Evolutionary conservation across 2,329 filamentous ascomycete genomes (phyloP), one percentile per base, ranked within the genome.

Genomic region (Colletotrichum orchidophilum): DNA sequence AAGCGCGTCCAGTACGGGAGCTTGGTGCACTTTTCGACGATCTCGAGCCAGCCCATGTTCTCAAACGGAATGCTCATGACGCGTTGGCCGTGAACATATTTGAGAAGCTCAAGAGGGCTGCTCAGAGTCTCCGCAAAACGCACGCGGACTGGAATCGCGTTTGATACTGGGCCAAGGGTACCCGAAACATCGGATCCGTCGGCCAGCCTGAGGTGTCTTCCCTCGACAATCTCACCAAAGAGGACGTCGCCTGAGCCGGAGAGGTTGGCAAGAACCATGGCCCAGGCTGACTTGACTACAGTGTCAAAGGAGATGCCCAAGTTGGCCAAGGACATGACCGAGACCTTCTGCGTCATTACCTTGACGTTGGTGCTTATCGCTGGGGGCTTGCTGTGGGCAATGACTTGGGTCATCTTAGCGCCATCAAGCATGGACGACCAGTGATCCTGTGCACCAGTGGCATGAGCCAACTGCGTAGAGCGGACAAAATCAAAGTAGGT

Each of bases 261-360:
- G 11, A 89, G 77, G 27, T 83, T 86, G 0, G 87, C 85, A 7
- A 91, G 82, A 0, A 87, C 83, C 70, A 87, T 83, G 1, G 87
- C 85, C 88, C 89, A 91, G 0, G 88, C 88, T 0, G 87, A 84
- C 76, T 89, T 89, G 39, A 90, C 80, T 3, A 90, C 82, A 0
- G 86, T 85, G 69, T 87, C 85, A 46, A 87, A 86, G 0, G 82
- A 81, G 69, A 88, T 82, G 9, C 83, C 84, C 3, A 86, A 78
- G 42, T 82, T 83, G 8, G 81, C 75, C 4, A 86, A 76, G 11
- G 83, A 81, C 7, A 81, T 81, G 1, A 86, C 76, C 0, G 82
- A 74, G 21, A 85, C 80, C 24, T 80, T 81, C 65, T 83, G 80
- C 3, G 76, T 77, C 9, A 87, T 68, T 0, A 81, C 84, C 70